A percentile compares a stretch with the other conserved stretches of the same genome.
phyloP scores from a whole-genome alignment of 768 basidiomycete genomes.

The Leucosporidium scottii region DNA sequence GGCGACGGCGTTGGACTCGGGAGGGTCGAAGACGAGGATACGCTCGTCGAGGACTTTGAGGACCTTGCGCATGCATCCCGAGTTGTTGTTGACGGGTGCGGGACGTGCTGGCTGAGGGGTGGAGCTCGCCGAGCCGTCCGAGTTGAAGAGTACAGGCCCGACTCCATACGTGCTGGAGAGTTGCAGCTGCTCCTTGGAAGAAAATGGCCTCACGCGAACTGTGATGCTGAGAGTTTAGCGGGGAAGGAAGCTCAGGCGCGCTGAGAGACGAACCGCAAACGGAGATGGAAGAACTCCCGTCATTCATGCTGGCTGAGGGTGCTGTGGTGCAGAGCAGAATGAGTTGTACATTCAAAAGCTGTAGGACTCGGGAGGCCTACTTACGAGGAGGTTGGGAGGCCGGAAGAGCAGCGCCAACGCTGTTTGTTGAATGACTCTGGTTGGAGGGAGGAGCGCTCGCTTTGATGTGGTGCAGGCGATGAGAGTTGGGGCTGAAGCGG shows the following conservation, averaged over 20 bases:
- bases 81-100: not conserved
- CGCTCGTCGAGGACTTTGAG: slow-evolving; percentile 89
- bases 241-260: not conserved
- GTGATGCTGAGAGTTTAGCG: not conserved
- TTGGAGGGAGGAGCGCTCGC: no score
- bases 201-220: slow-evolving; percentile 36
- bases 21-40: slow-evolving; percentile 91
- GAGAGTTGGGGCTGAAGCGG: no score
- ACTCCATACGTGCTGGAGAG: slow-evolving; percentile 15
- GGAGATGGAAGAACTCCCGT: slow-evolving; percentile 16
- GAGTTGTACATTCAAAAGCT: no score
- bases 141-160: slow-evolving; percentile 21
- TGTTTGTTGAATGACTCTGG: no score
- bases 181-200: slow-evolving; percentile 25
- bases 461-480: no score
- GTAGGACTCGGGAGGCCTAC: no score
- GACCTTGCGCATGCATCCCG: slow-evolving; percentile 43
- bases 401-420: no score
- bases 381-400: no score
- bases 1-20: slow-evolving; percentile 71
- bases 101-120: slow-evolving; percentile 14
- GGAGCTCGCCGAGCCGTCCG: slow-evolving; percentile 1
- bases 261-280: slow-evolving; percentile 11
- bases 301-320: no score
- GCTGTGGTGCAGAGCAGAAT: no score